Percentiles rank a stretch among this genome's conserved stretches.
Evolutionary conservation across 2,329 filamentous ascomycete genomes (phyloP).

Genomic region (Calonectria pteridis): DNA sequence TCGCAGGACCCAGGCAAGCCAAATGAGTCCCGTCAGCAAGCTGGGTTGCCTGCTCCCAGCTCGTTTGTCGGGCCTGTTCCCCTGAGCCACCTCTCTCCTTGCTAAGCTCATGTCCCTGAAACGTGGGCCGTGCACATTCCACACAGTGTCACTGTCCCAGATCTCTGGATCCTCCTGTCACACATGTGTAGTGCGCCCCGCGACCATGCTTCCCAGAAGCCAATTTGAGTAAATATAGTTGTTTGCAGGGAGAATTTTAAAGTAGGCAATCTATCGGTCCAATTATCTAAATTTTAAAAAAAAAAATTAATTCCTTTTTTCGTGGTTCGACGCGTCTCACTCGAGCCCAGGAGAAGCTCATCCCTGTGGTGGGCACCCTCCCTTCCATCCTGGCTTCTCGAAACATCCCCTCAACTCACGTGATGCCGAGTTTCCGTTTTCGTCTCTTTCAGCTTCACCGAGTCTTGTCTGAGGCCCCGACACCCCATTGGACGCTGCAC

Average conservation of each 20-base stretch:
- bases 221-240: neutral
- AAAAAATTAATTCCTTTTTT: neutral
- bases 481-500: constrained; percentile 18
- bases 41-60: neutral
- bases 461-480: neutral
- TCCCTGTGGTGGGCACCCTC: neutral
- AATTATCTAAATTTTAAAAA: neutral
- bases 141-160: constrained; percentile 24
- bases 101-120: constrained; percentile 23
- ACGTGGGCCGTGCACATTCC: constrained; percentile 22
- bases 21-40: neutral
- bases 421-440: constrained; percentile 24
- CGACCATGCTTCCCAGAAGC: constrained; percentile 7
- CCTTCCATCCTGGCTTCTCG: constrained; percentile 18
- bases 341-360: neutral
- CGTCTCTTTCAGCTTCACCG: constrained; percentile 29
- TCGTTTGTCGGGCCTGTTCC: neutral
- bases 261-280: neutral
- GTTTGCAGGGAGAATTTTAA: neutral
- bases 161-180: constrained; percentile 22
- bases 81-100: constrained; percentile 6
- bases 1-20: neutral
- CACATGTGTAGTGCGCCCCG: neutral
- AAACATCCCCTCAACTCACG: constrained; percentile 23
- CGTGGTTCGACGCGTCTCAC: neutral